Evolutionary conservation across 73 alveolate species (phyloP), one percentile per base, ranked within the genome.

Genomic region (Durusdinium trenchii): DNA sequence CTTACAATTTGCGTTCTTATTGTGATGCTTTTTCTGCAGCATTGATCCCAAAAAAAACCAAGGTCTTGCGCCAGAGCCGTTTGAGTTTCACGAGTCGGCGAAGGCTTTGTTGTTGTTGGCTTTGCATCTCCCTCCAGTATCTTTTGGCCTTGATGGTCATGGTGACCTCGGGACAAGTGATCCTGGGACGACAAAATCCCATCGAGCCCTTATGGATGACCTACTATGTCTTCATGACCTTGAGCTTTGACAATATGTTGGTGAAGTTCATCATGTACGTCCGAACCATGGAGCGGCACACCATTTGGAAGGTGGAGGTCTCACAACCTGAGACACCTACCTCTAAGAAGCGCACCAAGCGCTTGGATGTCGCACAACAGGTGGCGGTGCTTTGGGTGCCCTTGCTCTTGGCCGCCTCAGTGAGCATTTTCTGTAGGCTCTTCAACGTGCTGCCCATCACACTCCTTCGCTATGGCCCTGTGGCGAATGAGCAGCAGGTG

Each of bases 201-300:
- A 69, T 91, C 64, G 97, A 91, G 81, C 97, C 97, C 35, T 47
- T 91, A n/a, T 91, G 97, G 97, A 91, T 91, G 45, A 91, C 97
- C 43, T 91, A 91, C 75, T 91, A 91, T 64, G 87, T 69, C 45
- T 91, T 91, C 75, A 91, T 91, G 97, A 91, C 97, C 71, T 54
- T 91, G 89, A 91, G 69, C 76, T 91, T 91, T 51, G 97, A 91
- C 97, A 91, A 91, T 76, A 91, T 91, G 97, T 75, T 89, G 73
- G 96, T 89, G 60, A 71, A 75, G 35, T 64, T 89, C 86, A 89
- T 89, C 96, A 89, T 71, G 86, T 89, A 89, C 96, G 69, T 89
- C 32, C 96, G 75, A 36, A 89, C 96, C 46, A 61, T 89, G 96
- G 64, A 89, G 71, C 96, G 96, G 28, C 2, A 54, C 12, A 48